These are phyloP conservation scores for Cystobasidiaceae sp. DNA, from an alignment of 1,284 basidiomycete genomes.

Conservation along the genomic window DNA sequence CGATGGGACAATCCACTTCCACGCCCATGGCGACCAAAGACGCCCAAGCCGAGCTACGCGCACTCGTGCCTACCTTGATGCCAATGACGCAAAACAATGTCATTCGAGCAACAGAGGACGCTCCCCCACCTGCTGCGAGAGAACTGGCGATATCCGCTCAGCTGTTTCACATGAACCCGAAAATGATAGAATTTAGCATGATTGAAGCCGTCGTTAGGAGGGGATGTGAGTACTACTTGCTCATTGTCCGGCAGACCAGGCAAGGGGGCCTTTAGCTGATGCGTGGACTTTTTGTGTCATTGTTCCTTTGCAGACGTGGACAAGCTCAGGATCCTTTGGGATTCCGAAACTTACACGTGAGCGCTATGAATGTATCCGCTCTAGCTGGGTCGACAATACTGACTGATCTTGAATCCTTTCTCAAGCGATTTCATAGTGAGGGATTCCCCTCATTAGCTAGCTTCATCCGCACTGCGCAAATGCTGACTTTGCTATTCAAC, in stretches of 20 bases:
- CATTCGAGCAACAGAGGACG: constrained; percentile 17
- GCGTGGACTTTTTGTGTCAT: neutral
- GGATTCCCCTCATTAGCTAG: no score
- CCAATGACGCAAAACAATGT: neutral
- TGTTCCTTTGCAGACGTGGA: constrained; percentile 4
- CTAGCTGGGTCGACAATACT: neutral
- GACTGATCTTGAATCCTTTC: no score
- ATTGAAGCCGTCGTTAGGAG: constrained; percentile 15
- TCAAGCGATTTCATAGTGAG: no score
- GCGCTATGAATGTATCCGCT: neutral
- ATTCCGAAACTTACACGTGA: constrained; percentile 16
- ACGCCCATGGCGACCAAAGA: neutral
- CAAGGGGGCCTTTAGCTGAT: neutral
- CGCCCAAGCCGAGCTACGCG: constrained; percentile 4
- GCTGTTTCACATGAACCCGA: constrained; percentile 15
- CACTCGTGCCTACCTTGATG: neutral
- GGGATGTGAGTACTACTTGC: neutral
- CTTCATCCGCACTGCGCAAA: neutral
- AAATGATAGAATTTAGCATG: constrained; percentile 19
- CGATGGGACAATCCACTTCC: no score
- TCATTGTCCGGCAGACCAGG: neutral
- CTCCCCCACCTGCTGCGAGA: constrained; percentile 2
- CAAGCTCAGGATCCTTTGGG: constrained; percentile 23
- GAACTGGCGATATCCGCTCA: constrained; percentile 22
- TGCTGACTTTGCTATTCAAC: neutral